Percentiles rank a stretch among this genome's conserved stretches.
Evolutionary conservation across 192 early-diverging fungal species (phyloP).

Genomic region (Lunasporangiospora selenospora): DNA sequence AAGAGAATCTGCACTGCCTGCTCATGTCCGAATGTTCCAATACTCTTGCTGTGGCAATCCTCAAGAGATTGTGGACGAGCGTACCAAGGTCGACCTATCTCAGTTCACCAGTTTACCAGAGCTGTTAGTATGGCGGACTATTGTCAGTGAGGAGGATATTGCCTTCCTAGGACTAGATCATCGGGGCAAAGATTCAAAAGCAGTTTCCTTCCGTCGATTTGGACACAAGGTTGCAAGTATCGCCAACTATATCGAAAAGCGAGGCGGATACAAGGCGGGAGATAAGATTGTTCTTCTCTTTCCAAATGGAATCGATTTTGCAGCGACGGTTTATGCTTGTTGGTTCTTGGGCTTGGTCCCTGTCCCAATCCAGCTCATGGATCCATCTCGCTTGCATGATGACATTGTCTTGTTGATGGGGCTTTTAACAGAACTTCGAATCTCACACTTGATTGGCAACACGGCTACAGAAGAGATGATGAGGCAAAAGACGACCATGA

Average conservation of each 20-base stretch:
- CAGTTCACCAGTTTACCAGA: slow-evolving; percentile 75
- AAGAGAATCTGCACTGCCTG: slow-evolving; percentile 7
- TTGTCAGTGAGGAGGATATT: slow-evolving; percentile 61
- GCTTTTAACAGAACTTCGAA: slow-evolving; percentile 62
- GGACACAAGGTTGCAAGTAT: slow-evolving; percentile 64
- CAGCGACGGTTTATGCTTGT: slow-evolving; percentile 75
- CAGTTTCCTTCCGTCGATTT: slow-evolving; percentile 71
- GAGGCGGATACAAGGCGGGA: slow-evolving; percentile 53
- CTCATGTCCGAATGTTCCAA: slow-evolving; percentile 40
- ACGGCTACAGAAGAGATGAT: slow-evolving; percentile 68
- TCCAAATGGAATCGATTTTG: slow-evolving; percentile 70
- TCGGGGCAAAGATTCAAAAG: slow-evolving; percentile 60
- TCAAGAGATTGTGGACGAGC: slow-evolving; percentile 67
- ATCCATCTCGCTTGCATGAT: slow-evolving; percentile 62
- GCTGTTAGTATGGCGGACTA: slow-evolving; percentile 73
- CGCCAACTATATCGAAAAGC: slow-evolving; percentile 67
- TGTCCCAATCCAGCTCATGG: slow-evolving; percentile 70
- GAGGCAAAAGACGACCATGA: slow-evolving; percentile 58
- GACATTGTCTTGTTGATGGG: slow-evolving; percentile 67
- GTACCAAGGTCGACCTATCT: slow-evolving; percentile 65
- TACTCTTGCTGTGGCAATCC: slow-evolving; percentile 69
- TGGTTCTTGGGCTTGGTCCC: slow-evolving; percentile 73
- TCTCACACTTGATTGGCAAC: slow-evolving; percentile 65
- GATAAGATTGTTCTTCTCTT: slow-evolving; percentile 71
- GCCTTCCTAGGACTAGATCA: slow-evolving; percentile 66